Conservation (phyloP, 257 asterid genomes). For the Primulina tabacum region DNA sequence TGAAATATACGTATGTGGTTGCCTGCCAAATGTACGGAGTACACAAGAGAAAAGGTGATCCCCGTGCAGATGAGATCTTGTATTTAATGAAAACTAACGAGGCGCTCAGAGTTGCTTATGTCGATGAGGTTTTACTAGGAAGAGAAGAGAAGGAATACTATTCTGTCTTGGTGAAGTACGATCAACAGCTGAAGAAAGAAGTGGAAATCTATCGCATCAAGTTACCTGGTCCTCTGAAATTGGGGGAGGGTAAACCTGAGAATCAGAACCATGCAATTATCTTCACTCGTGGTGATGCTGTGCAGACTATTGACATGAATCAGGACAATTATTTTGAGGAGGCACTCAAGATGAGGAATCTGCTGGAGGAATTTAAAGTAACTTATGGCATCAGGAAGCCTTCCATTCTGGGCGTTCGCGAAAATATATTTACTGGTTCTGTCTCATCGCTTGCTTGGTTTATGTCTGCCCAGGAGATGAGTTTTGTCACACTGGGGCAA, state of each 20-base stretch:
- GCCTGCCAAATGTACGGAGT: slow-evolving; percentile 98
- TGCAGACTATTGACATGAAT: slow-evolving; percentile 99
- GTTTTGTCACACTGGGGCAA: slow-evolving; percentile 97
- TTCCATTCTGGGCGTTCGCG: slow-evolving; percentile 90
- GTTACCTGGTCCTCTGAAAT: slow-evolving; percentile 95
- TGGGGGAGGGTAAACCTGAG: slow-evolving; percentile 99
- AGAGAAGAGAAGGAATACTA: slow-evolving; percentile 77
- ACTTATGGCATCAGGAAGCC: slow-evolving; percentile 91
- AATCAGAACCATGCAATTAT: slow-evolving; percentile 96
- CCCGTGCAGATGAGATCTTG: slow-evolving; percentile 90
- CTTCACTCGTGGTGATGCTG: slow-evolving; percentile 96
- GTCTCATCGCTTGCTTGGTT: slow-evolving; percentile 99
- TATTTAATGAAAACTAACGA: slow-evolving; percentile 81
- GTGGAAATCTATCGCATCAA: slow-evolving; percentile 95
- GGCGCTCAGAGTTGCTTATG: slow-evolving; percentile 98
- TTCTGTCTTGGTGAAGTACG: slow-evolving; percentile 94
- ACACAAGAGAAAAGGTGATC: slow-evolving; percentile 91
- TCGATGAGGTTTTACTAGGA: slow-evolving; percentile 86
- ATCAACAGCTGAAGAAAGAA: slow-evolving; percentile 66
- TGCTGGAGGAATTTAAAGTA: slow-evolving; percentile 78
- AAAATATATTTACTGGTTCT: slow-evolving; percentile 90
- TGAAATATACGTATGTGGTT: slow-evolving; percentile 92
- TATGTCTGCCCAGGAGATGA: slow-evolving; percentile 97
- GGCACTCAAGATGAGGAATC: slow-evolving; percentile 96
- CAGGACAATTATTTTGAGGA: slow-evolving; percentile 98